A percentile compares a stretch with the other conserved stretches of the same genome.
Evolutionary conservation across 129 eudicot species (phyloP).

Genomic region (Flaveria linearis): DNA sequence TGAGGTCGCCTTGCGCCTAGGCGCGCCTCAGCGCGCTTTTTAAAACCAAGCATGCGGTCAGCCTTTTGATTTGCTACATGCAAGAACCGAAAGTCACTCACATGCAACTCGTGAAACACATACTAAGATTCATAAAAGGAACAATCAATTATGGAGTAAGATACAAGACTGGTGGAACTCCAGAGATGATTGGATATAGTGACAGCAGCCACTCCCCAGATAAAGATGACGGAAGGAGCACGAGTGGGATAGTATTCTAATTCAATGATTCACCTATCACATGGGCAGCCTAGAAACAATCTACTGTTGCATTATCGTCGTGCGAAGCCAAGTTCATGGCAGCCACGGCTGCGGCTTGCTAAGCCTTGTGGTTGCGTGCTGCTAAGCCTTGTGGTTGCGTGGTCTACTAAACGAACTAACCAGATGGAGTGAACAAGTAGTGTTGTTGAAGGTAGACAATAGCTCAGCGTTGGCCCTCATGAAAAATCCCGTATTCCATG

Average conservation of each 20-base stretch:
- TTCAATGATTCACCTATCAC: neutral
- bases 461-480: neutral
- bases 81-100: neutral
- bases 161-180: no score
- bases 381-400: neutral
- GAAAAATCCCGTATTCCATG: neutral
- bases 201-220: no score
- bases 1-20: no score
- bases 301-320: neutral
- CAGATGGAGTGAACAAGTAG: neutral
- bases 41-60: no score
- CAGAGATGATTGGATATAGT: no score
- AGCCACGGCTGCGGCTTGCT: neutral
- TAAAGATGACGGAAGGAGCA: no score
- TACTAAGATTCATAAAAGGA: no score
- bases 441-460: neutral
- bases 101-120: no score
- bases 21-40: no score
- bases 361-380: neutral
- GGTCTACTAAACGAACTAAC: neutral
- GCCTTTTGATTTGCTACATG: neutral
- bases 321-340: neutral
- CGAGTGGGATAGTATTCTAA: neutral
- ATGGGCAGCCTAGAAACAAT: neutral
- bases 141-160: no score